Evolutionary conservation across 306 rosid genomes (phyloP).

Genomic region (Ziziphus jujuba): DNA sequence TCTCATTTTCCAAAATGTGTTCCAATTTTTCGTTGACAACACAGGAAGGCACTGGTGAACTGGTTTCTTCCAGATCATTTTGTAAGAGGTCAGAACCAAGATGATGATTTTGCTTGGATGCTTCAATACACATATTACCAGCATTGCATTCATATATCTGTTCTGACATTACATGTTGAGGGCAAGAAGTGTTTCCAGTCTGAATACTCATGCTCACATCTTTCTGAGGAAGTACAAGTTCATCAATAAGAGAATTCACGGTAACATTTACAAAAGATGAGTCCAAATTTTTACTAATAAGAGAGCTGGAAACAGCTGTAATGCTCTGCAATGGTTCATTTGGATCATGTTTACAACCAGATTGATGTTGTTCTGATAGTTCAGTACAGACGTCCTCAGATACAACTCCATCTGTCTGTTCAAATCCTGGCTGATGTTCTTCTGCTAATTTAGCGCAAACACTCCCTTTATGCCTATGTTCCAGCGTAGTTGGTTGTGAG

Average conservation of each 20-base stretch:
- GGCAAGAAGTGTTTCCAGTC: constrained; percentile 17
- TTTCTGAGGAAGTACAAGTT: constrained; percentile 8
- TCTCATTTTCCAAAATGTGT: constrained; percentile 4
- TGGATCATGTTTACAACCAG: background rate
- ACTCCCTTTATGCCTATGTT: constrained; percentile 17
- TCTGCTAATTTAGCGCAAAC: constrained; percentile 12
- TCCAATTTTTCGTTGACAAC: constrained; percentile 10
- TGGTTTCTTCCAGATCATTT: constrained; percentile 11
- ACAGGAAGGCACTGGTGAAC: background rate
- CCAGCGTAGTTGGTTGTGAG: constrained; percentile 14
- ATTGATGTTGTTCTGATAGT: constrained; percentile 12
- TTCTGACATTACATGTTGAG: constrained; percentile 6
- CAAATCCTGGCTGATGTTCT: constrained; percentile 12
- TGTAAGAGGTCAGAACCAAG: constrained; percentile 14
- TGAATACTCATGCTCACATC: constrained; percentile 9
- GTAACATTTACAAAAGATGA: constrained; percentile 20
- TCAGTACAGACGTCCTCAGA: constrained; percentile 17
- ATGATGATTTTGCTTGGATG: constrained; percentile 5
- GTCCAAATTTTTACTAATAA: constrained; percentile 24
- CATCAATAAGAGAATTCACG: constrained; percentile 14
- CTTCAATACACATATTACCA: constrained; percentile 10
- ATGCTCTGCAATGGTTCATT: constrained; percentile 10
- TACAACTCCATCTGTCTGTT: constrained; percentile 6
- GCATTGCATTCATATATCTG: constrained; percentile 11
- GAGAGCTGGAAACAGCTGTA: constrained; percentile 17